A percentile compares a stretch with the other conserved stretches of the same genome.
phyloP scores from a whole-genome alignment of 768 basidiomycete species.

The Tylopilus balloui region DNA sequence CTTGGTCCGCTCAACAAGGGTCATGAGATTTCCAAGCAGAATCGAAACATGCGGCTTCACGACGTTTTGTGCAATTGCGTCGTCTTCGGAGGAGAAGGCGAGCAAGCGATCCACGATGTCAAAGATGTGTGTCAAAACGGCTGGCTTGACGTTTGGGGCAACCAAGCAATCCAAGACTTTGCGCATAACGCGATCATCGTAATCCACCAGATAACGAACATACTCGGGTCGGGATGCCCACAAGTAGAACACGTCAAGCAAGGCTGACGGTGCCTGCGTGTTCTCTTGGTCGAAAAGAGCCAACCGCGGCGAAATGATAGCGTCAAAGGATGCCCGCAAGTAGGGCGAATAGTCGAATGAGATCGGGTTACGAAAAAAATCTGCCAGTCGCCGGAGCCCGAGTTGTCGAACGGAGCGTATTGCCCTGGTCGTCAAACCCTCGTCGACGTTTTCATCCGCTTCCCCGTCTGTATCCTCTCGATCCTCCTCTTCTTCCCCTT shows the following conservation, averaged over 20 bases:
- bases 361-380: constrained; percentile 78
- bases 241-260: constrained; percentile 78
- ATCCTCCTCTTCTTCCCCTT: constrained; percentile 32
- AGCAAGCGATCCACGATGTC: constrained; percentile 79
- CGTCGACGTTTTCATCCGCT: constrained; percentile 34
- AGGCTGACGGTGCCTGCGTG: constrained; percentile 83
- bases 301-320: constrained; percentile 82
- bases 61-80: constrained; percentile 45
- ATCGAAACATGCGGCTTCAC: constrained; percentile 67
- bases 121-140: constrained; percentile 74
- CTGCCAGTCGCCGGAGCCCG: constrained; percentile 79
- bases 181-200: constrained; percentile 63
- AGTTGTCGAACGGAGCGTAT: constrained; percentile 70
- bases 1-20: constrained; percentile 61
- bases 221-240: constrained; percentile 65
- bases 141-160: constrained; percentile 80
- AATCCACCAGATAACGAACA: constrained; percentile 61
- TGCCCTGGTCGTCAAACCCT: constrained; percentile 32
- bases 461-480: constrained; percentile 36
- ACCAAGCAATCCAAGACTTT: constrained; percentile 80
- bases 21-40: constrained; percentile 68
- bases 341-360: constrained; percentile 73
- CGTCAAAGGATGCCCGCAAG: constrained; percentile 58
- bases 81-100: constrained; percentile 48
- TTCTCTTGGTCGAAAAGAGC: constrained; percentile 74